Conservation (phyloP, 208 protist species). For the Entamoeba moshkovskii region DNA sequence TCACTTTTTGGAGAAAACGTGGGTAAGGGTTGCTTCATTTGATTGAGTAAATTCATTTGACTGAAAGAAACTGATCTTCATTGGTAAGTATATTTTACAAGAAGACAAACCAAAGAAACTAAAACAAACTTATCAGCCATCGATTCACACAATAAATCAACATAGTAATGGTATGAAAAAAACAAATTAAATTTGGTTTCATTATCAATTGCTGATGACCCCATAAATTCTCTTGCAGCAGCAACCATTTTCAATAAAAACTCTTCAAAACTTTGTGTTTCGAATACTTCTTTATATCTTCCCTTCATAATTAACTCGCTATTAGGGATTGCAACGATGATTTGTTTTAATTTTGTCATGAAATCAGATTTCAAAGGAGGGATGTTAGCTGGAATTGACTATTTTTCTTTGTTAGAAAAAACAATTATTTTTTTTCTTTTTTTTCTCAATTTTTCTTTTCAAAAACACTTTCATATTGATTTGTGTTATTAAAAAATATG, state of each 20-base stretch:
- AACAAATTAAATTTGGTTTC: background rate
- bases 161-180: background rate
- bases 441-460: too few relatives aligned
- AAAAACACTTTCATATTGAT: too few relatives aligned
- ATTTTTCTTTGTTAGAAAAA: too few relatives aligned
- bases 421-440: too few relatives aligned
- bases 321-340: background rate
- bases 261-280: slow-evolving; percentile 1
- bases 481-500: too few relatives aligned
- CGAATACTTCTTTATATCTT: background rate
- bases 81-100: background rate
- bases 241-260: background rate
- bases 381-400: background rate
- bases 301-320: background rate
- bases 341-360: background rate
- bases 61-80: background rate
- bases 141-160: background rate
- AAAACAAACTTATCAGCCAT: background rate
- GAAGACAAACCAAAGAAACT: background rate
- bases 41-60: background rate
- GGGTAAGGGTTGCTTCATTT: background rate
- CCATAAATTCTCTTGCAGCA: background rate
- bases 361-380: background rate
- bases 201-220: background rate
- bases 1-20: background rate